These are phyloP conservation scores for Globisporangium solare DNA, from an alignment of 352 stramenopile genomes.

Conservation along the genomic window DNA sequence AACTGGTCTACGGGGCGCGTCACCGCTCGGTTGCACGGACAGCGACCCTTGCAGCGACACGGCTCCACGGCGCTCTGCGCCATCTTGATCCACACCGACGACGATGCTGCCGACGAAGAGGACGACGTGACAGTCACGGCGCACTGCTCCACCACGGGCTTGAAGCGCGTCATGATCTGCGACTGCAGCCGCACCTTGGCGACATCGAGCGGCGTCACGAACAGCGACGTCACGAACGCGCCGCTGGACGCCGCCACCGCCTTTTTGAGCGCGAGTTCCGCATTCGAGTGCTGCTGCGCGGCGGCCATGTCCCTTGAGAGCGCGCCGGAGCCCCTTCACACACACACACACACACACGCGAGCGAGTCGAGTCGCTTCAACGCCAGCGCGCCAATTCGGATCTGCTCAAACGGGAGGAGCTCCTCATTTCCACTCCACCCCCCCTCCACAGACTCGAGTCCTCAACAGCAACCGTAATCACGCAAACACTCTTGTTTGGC, in stretches of 20 bases:
- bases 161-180: slow-evolving; percentile 37
- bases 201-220: slow-evolving; percentile 80
- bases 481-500: neutral
- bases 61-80: slow-evolving; percentile 23
- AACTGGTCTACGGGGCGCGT: slow-evolving; percentile 47
- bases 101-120: neutral
- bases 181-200: slow-evolving; percentile 79
- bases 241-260: slow-evolving; percentile 58
- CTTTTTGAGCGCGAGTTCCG: slow-evolving; percentile 59
- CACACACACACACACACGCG: no score
- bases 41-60: slow-evolving; percentile 45
- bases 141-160: neutral
- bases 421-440: slow-evolving; percentile 1
- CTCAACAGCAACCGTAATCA: neutral
- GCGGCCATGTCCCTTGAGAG: neutral
- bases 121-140: slow-evolving; percentile 8
- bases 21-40: slow-evolving; percentile 46
- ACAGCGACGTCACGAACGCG: slow-evolving; percentile 75
- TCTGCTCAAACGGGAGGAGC: slow-evolving; percentile 1
- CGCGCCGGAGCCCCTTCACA: no score
- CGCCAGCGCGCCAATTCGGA: slow-evolving; percentile 7
- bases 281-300: slow-evolving; percentile 4
- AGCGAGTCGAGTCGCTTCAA: neutral
- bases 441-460: neutral
- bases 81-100: slow-evolving; percentile 4